Conservation (phyloP, 2,329 filamentous ascomycete genomes). For the Exserohilum rostratum region DNA sequence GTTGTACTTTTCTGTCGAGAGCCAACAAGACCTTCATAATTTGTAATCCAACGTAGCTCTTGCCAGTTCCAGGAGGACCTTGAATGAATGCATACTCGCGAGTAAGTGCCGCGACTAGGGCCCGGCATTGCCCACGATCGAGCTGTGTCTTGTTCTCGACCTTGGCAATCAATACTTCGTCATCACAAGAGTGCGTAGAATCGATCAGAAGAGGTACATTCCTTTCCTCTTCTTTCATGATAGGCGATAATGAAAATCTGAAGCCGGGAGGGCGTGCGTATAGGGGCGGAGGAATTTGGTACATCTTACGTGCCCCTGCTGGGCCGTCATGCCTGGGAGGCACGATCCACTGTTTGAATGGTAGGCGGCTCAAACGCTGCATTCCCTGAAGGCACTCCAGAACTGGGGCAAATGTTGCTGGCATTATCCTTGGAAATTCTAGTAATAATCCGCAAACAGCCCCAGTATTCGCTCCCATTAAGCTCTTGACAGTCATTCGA, state of each 20-base stretch:
- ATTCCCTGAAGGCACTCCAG: constrained; percentile 33
- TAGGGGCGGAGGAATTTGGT: constrained; percentile 32
- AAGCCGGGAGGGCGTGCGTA: constrained; percentile 33
- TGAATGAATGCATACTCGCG: constrained; percentile 67
- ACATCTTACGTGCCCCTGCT: neutral
- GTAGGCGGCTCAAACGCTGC: constrained; percentile 31
- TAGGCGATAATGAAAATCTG: constrained; percentile 23
- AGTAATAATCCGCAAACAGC: constrained; percentile 26
- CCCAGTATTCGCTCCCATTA: constrained; percentile 19
- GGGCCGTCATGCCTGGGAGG: constrained; percentile 16
- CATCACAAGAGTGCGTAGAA: constrained; percentile 20
- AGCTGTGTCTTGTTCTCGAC: constrained; percentile 44
- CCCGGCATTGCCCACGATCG: constrained; percentile 58
- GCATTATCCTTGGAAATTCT: constrained; percentile 37
- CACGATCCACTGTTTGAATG: constrained; percentile 38
- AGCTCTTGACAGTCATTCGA: constrained; percentile 14
- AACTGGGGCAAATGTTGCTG: constrained; percentile 40
- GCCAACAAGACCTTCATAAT: constrained; percentile 64
- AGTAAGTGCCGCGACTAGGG: constrained; percentile 61
- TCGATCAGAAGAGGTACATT: constrained; percentile 8
- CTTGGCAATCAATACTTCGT: constrained; percentile 19
- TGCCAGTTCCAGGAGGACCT: constrained; percentile 74
- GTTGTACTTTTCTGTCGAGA: constrained; percentile 38
- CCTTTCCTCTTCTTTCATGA: constrained; percentile 14
- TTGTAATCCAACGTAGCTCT: constrained; percentile 65